Percentiles rank a stretch among this genome's conserved stretches.
Evolutionary conservation across 2,329 filamentous ascomycete species (phyloP).

Genomic region (Hypoxylon sp.): DNA sequence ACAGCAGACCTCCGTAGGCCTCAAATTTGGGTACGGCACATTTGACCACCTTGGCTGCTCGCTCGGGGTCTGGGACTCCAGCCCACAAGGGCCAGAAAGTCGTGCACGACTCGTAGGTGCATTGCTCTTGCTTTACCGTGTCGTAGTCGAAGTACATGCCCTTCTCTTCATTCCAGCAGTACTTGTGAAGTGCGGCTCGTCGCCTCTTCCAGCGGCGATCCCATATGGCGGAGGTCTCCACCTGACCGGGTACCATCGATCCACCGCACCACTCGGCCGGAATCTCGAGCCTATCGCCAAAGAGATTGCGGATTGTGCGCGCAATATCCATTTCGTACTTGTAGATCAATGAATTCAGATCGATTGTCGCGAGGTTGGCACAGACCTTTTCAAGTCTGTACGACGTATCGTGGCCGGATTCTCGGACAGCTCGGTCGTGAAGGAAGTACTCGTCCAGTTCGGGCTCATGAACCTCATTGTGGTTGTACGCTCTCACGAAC

Average conservation of each 20-base stretch:
- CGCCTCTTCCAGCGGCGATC: slow-evolving; percentile 86
- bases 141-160: slow-evolving; percentile 99
- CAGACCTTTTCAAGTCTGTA: slow-evolving; percentile 91
- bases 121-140: slow-evolving; percentile 81
- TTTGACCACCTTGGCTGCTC: slow-evolving; percentile 83
- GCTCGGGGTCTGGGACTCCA: slow-evolving; percentile 82
- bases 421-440: slow-evolving; percentile 93
- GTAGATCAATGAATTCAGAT: slow-evolving; percentile 93
- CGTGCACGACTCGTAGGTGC: slow-evolving; percentile 87
- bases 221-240: slow-evolving; percentile 88
- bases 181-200: slow-evolving; percentile 87
- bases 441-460: slow-evolving; percentile 95
- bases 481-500: slow-evolving; percentile 90
- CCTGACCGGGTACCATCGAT: slow-evolving; percentile 70
- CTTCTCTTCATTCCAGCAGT: slow-evolving; percentile 89
- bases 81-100: slow-evolving; percentile 99
- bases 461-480: slow-evolving; percentile 77
- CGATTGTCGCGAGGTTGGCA: slow-evolving; percentile 89
- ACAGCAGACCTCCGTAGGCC: slow-evolving; percentile 84
- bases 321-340: slow-evolving; percentile 97
- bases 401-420: slow-evolving; percentile 95
- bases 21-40: slow-evolving; percentile 89
- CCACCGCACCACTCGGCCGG: slow-evolving; percentile 82
- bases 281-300: slow-evolving; percentile 82
- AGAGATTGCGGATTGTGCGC: slow-evolving; percentile 82